These are phyloP conservation scores for Mortierella antarctica DNA, from an alignment of 192 early-diverging fungal species.

Conservation along the genomic window DNA sequence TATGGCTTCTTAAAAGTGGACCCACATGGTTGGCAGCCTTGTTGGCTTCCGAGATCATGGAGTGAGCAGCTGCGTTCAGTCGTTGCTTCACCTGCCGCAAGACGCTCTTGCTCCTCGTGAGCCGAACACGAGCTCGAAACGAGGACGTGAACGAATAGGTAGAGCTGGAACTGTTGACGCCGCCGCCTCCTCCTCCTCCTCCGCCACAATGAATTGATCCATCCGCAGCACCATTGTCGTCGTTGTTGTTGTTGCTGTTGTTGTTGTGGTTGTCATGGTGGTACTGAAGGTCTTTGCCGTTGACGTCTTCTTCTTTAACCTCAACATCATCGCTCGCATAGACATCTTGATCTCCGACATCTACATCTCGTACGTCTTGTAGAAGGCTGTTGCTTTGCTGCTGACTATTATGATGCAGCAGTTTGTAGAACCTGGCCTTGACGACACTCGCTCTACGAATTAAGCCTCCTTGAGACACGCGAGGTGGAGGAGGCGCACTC, in stretches of 20 bases:
- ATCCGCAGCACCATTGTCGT: neutral
- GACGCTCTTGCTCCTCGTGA: slow-evolving; percentile 29
- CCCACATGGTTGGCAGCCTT: slow-evolving; percentile 14
- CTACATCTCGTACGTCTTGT: too few species aligned
- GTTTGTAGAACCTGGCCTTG: slow-evolving; percentile 28
- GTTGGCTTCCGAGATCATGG: slow-evolving; percentile 15
- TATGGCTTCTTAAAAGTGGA: neutral
- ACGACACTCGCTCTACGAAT: slow-evolving; percentile 3
- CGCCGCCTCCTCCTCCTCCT: too few species aligned
- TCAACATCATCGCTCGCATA: too few species aligned
- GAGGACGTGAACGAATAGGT: slow-evolving; percentile 21
- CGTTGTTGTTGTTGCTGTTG: neutral
- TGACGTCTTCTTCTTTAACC: neutral
- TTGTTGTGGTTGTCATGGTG: neutral
- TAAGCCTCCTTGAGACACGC: neutral
- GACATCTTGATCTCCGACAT: too few species aligned
- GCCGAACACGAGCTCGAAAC: slow-evolving; percentile 3
- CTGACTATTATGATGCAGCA: neutral
- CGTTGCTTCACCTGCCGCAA: slow-evolving; percentile 35
- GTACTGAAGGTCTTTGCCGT: neutral
- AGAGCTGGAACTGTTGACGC: neutral
- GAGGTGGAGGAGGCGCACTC: too few species aligned
- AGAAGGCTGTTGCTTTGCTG: too few species aligned
- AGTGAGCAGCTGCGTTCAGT: slow-evolving; percentile 14
- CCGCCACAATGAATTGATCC: too few species aligned